Conservation (phyloP, 257 asterid genomes). For the Lycium barbarum region DNA sequence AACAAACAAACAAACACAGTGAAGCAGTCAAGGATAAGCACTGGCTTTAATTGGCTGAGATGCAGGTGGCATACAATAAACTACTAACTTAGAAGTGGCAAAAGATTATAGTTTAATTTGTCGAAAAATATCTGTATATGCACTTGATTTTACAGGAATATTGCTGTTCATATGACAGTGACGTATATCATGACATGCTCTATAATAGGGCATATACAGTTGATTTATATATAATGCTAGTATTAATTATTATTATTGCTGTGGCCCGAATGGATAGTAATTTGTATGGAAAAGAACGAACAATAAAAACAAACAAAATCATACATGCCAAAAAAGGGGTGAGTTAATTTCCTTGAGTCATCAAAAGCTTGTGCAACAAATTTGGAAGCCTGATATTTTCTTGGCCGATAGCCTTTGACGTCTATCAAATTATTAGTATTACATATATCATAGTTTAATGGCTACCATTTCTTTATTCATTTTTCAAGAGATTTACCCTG, state of each 20-base stretch:
- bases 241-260: neutral
- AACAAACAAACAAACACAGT: no score
- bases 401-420: neutral
- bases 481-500: neutral
- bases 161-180: constrained; percentile 10
- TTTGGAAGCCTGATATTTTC: constrained; percentile 9
- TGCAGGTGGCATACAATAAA: constrained; percentile 18
- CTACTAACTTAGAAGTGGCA: neutral
- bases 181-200: neutral
- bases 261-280: constrained; percentile 24
- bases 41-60: neutral
- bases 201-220: neutral
- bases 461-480: constrained; percentile 12
- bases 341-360: constrained; percentile 20
- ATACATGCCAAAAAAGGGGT: constrained; percentile 16
- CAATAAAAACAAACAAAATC: constrained; percentile 25
- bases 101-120: neutral
- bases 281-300: constrained; percentile 18
- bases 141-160: constrained; percentile 13
- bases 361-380: neutral
- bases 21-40: neutral
- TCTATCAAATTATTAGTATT: neutral
- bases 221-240: neutral
- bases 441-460: neutral
- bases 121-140: constrained; percentile 6